Evolutionary conservation across 257 asterid genomes (phyloP), one percentile per base, ranked within the genome.

Genomic region (Solanum chilense): DNA sequence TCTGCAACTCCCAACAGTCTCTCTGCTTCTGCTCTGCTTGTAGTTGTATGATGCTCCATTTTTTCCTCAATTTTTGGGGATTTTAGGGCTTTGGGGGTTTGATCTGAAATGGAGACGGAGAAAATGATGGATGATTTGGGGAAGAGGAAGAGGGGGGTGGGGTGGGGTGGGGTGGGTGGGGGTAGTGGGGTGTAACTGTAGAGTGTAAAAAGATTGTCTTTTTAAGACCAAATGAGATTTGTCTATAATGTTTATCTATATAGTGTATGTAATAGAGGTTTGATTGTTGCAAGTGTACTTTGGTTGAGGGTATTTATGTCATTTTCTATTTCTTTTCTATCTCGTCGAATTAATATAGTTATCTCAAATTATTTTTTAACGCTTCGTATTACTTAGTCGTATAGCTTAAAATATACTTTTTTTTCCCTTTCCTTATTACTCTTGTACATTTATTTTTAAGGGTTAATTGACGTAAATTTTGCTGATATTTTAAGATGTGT

Each of bases 1-100:
- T 94, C 98, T 78, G 99, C 95, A 90, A 96, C 91, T 49, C 98
- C 99, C 3, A 95, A 81, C 64, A 96, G 91, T 21, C 99, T 95
- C 74, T 96, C 99, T 41, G 99, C 99, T 88, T 96, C 99, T n/a
- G 96, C 95, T 81, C 98, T 91, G 91, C 95, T 93, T 42, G 98
- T 94, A 74, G 94, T 94, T 56, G 96, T 91, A 90, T 94, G 96
- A 41, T 93, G 95, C 87, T 96, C 98, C 98, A 95, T 95, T 86
- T 87, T 84, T 68, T 13, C 9, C 7, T 5, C 21, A 3, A 11
- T 14, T 31, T 86, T n/a, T 5, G 47, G 25, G 25, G 13, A 3
- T 87, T 87, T n/a, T 45, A 27, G 13, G 8, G n/a, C 76, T 84
- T 60, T 37, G 14, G 10, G 83, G 6, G 13, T 25, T 41, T 75